Base-by-base conservation (phyloP, 345 rosid species). In the Capsella bursapastoris region DNA sequence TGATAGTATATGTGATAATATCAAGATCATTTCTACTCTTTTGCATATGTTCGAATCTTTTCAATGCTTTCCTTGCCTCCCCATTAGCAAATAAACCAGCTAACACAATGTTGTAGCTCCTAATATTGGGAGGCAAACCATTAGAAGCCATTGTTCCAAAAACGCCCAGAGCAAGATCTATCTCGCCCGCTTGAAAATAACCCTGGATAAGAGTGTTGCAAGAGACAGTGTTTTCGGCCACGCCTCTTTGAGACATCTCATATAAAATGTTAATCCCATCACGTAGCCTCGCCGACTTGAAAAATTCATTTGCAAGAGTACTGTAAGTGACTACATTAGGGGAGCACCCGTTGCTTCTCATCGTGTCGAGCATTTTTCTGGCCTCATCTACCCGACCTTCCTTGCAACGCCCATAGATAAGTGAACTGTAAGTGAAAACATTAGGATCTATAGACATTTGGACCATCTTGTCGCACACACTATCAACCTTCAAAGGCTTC, bases 21-120 rank as follows among this genome's bases (percentile, higher is more conserved):
- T 80, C 78, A 25, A 82, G 82, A 70, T 55, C 61, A 57, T 43
- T 57, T 63, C 66, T 70, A 49, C 45, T 66, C 2, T 59, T 15
- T 52, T 49, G 66, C 79, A 84, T 75, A 47, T 72, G 7, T 9
- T 75, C 7, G 47, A 80, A 70, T 25, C 57, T 11, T 31, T 5
- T 35, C 56, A 56, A 29, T 22, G 84, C 91, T 10, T 44, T 60
- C 7, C 2, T 11, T 57, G 70, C 64, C 67, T 65, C 57, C 40
- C 77, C 79, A 8, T 41, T 44, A 32, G 0, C 37, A 51, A 68
- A 82, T 45, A 78, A 68, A 43, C 82, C 83, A 18, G 71, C 64
- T 62, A 86, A 51, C 22, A 86, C 70, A 28, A 75, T 72, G 77
- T 47, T 74, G 72, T 69, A 85, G 29, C 84, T 82, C 41, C 79